Conservation (phyloP, 345 rosid genomes). For the Carallia pectinifolia region DNA sequence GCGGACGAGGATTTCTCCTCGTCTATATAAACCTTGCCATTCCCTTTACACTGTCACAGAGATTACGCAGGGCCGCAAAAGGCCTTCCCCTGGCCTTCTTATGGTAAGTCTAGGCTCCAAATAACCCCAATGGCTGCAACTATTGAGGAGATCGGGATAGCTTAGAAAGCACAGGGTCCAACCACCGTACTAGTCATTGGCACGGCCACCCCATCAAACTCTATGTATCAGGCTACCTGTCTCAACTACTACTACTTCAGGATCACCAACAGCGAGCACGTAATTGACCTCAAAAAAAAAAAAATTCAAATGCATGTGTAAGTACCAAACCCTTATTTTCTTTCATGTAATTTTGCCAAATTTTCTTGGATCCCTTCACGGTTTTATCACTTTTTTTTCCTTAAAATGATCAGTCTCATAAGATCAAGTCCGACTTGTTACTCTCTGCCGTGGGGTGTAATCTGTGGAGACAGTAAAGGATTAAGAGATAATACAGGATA, state of each 20-base stretch:
- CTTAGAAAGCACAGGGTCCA: conserved; percentile 13
- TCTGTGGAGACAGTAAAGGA: too few species aligned
- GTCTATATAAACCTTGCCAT: too few species aligned
- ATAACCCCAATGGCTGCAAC: conserved; percentile 4
- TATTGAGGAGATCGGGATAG: conserved; percentile 18
- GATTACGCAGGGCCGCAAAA: too few species aligned
- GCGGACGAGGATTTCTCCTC: too few species aligned
- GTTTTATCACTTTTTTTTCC: not conserved
- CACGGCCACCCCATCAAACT: conserved; percentile 23
- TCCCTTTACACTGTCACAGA: too few species aligned
- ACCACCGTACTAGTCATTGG: conserved; percentile 23
- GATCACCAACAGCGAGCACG: conserved; percentile 22
- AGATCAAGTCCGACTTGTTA: too few species aligned
- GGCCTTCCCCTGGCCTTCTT: too few species aligned
- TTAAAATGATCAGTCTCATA: too few species aligned
- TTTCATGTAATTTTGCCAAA: not conserved
- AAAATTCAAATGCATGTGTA: conserved; percentile 25
- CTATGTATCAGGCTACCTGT: conserved; percentile 11
- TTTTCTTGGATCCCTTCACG: not conserved
- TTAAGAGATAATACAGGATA: too few species aligned
- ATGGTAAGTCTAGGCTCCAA: too few species aligned
- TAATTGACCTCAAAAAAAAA: conserved; percentile 18
- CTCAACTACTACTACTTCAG: conserved; percentile 21
- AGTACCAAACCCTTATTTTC: not conserved
- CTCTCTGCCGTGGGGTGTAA: too few species aligned